Conservation (phyloP, 2,329 filamentous ascomycete species). For the Penicillium occitanis region DNA sequence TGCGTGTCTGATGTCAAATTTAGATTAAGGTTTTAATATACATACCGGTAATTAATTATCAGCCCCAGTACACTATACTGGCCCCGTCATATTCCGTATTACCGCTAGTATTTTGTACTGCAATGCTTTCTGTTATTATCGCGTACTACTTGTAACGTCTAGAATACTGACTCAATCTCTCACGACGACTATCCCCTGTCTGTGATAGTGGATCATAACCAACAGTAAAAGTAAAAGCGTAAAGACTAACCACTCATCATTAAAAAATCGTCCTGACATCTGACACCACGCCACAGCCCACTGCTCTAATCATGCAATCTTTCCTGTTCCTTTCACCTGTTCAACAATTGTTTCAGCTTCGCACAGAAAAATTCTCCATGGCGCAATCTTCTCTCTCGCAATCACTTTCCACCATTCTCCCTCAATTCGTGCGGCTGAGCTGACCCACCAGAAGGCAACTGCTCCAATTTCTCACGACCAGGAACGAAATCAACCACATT, state of each 20-base stretch:
- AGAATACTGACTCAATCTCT: not conserved
- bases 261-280: not conserved
- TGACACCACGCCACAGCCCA: not conserved
- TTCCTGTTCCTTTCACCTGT: not conserved
- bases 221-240: not conserved
- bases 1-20: not conserved
- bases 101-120: not conserved
- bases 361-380: not conserved
- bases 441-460: not conserved
- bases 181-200: not conserved
- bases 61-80: not conserved
- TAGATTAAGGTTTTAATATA: not conserved
- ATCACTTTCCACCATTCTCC: not conserved
- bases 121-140: not conserved
- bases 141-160: not conserved
- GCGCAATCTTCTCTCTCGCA: not conserved
- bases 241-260: not conserved
- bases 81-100: not conserved
- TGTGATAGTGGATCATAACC: not conserved
- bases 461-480: not conserved
- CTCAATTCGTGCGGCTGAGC: not conserved
- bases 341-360: not conserved
- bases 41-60: not conserved
- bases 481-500: slow-evolving; percentile 33
- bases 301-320: not conserved